Percentiles rank a stretch among this genome's conserved stretches.
These are phyloP conservation scores for Solanum hybrid DNA, from an alignment of 305 asterid genomes.

Conservation along the genomic window DNA sequence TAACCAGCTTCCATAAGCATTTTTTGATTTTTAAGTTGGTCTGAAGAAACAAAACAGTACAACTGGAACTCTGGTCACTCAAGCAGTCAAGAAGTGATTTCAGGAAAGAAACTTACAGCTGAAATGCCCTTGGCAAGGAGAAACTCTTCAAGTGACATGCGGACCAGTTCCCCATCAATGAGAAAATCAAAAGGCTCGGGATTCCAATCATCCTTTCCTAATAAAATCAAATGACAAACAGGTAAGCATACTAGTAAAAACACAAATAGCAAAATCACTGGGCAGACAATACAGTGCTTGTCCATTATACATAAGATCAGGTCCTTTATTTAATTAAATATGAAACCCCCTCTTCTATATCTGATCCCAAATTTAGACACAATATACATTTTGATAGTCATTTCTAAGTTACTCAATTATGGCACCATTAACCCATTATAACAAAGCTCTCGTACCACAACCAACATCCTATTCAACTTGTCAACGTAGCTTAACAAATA, in stretches of 20 bases:
- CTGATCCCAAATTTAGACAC: not conserved
- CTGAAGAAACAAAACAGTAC: not conserved
- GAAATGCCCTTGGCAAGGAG: conserved; percentile 86
- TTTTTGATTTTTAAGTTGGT: not conserved
- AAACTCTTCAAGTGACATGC: conserved; percentile 84
- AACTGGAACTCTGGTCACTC: not conserved
- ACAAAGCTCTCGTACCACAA: not conserved
- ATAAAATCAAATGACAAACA: conserved; percentile 5
- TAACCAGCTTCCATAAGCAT: not conserved
- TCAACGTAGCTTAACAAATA: not conserved
- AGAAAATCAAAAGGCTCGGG: conserved; percentile 78
- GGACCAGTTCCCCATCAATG: conserved; percentile 70
- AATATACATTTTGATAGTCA: not conserved
- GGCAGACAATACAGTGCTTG: not conserved
- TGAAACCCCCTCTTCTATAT: not conserved
- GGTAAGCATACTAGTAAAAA: not conserved
- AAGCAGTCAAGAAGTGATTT: not conserved
- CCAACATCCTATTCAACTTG: not conserved
- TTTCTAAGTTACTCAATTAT: not conserved
- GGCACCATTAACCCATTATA: not conserved
- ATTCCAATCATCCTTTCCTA: conserved; percentile 57
- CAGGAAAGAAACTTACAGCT: conserved; percentile 41
- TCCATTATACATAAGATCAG: not conserved
- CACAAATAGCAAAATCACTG: not conserved
- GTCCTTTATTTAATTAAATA: not conserved